phyloP scores from a whole-genome alignment of 2,329 filamentous ascomycete genomes.

The Pyrenophora seminiperda region DNA sequence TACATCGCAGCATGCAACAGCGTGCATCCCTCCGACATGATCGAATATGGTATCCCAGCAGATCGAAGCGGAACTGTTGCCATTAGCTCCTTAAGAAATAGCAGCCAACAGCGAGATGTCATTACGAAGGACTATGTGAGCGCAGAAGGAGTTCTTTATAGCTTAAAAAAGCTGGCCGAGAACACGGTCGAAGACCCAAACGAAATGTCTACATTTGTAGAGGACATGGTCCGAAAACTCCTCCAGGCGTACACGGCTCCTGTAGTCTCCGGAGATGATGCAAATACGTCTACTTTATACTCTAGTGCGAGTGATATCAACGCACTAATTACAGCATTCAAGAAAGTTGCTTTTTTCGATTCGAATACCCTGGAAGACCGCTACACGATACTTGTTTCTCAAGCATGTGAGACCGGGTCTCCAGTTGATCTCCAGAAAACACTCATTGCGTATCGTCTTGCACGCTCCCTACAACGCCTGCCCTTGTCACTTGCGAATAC shows the following conservation, averaged over 20 bases:
- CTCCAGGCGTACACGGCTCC: slow-evolving; percentile 19
- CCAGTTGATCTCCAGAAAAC: slow-evolving; percentile 26
- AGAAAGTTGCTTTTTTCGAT: slow-evolving; percentile 31
- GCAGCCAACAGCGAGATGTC: slow-evolving; percentile 19
- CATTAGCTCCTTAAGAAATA: slow-evolving; percentile 32
- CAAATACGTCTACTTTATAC: not conserved
- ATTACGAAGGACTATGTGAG: slow-evolving; percentile 29
- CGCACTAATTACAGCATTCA: slow-evolving; percentile 26
- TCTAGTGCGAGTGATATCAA: slow-evolving; percentile 5
- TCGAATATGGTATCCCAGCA: slow-evolving; percentile 60
- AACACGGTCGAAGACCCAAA: slow-evolving; percentile 36
- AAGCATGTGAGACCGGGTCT: slow-evolving; percentile 29
- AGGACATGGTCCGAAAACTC: slow-evolving; percentile 31
- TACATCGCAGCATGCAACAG: slow-evolving; percentile 57
- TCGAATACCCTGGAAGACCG: slow-evolving; percentile 37
- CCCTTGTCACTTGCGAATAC: slow-evolving; percentile 21
- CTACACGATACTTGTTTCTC: slow-evolving; percentile 37
- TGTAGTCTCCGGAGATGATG: not conserved
- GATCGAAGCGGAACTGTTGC: slow-evolving; percentile 51
- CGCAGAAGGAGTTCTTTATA: slow-evolving; percentile 44
- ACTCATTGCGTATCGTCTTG: slow-evolving; percentile 42
- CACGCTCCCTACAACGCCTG: slow-evolving; percentile 26
- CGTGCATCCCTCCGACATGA: slow-evolving; percentile 61
- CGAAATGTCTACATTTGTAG: slow-evolving; percentile 27
- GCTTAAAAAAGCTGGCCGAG: slow-evolving; percentile 42